Conservation (phyloP, 495 filamentous ascomycete species). For the Neurospora sp. region DNA sequence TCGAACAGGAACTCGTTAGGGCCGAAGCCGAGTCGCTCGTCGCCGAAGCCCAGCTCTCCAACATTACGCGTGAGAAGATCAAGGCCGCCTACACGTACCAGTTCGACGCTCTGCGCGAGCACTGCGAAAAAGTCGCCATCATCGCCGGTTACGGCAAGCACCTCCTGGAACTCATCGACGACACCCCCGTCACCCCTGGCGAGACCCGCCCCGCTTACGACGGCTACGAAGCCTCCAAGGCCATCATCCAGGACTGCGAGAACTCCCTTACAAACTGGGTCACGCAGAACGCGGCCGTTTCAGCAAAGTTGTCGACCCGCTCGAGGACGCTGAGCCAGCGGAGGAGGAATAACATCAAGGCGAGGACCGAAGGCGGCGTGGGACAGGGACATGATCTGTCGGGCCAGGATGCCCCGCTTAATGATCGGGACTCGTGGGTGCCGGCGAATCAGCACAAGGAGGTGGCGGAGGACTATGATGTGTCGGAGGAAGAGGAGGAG, state of each 20-base stretch:
- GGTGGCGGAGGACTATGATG: constrained; percentile 46
- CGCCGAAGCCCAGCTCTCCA: constrained; percentile 93
- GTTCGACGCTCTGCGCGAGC: constrained; percentile 93
- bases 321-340: constrained; percentile 79
- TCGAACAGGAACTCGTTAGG: constrained; percentile 97
- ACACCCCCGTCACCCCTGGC: constrained; percentile 91
- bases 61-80: constrained; percentile 98
- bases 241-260: constrained; percentile 98
- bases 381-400: constrained; percentile 59
- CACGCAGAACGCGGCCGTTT: constrained; percentile 74
- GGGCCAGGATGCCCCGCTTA: constrained; percentile 71
- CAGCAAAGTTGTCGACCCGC: constrained; percentile 72
- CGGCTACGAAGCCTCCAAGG: constrained; percentile 96
- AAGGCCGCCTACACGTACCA: constrained; percentile 98
- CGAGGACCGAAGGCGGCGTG: constrained; percentile 37
- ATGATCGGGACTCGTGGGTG: constrained; percentile 84
- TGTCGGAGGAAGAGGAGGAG: constrained; percentile 47
- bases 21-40: constrained; percentile 97
- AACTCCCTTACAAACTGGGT: constrained; percentile 97
- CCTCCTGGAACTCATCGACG: constrained; percentile 86
- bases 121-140: constrained; percentile 96
- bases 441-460: constrained; percentile 65
- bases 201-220: constrained; percentile 96
- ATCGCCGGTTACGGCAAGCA: constrained; percentile 98
- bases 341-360: constrained; percentile 59